phyloP scores from a whole-genome alignment of 2,329 filamentous ascomycete genomes.

The Leptographium flavum region DNA sequence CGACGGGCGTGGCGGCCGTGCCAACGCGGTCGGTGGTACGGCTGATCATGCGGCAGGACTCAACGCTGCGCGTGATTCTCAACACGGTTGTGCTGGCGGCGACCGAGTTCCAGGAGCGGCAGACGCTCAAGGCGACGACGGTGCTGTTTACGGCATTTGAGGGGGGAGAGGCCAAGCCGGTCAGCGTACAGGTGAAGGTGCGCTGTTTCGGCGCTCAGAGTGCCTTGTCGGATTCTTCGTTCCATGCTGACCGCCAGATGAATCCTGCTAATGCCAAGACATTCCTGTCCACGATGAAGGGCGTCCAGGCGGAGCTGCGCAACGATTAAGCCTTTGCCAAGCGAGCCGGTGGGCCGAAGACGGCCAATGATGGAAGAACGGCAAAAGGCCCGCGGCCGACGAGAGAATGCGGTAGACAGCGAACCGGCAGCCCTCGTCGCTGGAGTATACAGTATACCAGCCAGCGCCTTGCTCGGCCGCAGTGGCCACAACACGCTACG shows the following conservation, averaged over 20 bases:
- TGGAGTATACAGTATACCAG: no score
- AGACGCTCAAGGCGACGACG: constrained; percentile 55
- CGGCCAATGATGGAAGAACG: no score
- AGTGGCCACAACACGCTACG: no score
- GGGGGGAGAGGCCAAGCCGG: constrained; percentile 36
- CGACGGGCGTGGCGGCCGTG: neutral
- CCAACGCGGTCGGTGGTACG: constrained; percentile 41
- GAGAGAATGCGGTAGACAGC: no score
- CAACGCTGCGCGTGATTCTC: constrained; percentile 71
- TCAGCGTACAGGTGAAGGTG: constrained; percentile 49
- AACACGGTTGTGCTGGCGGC: constrained; percentile 70
- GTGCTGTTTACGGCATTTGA: constrained; percentile 54
- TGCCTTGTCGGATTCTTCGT: neutral
- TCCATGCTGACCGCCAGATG: constrained; percentile 25
- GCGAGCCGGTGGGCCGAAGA: no score
- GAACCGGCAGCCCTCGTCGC: no score
- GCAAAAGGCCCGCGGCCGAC: no score
- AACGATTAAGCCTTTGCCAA: constrained; percentile 14
- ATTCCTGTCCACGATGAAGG: constrained; percentile 34
- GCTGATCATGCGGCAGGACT: constrained; percentile 82
- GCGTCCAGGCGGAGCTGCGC: constrained; percentile 35
- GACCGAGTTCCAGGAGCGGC: constrained; percentile 67
- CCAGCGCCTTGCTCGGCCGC: no score
- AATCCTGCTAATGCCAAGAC: constrained; percentile 36
- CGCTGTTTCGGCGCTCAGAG: constrained; percentile 13